These are phyloP conservation scores for Suillus sp. DNA, from an alignment of 768 basidiomycete species.

Conservation along the genomic window DNA sequence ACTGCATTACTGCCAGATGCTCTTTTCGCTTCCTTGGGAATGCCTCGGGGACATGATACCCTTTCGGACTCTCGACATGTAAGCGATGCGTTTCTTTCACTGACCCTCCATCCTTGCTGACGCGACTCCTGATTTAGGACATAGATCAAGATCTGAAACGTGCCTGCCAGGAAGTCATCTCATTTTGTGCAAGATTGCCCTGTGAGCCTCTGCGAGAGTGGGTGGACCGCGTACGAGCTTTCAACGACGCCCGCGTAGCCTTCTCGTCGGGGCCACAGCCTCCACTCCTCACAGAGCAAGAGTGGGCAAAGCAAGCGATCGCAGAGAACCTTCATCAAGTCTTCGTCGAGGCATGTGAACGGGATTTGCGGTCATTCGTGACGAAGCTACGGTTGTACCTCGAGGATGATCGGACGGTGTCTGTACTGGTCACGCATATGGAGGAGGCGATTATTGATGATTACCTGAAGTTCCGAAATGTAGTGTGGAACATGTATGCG, in stretches of 20 bases:
- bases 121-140: slow-evolving; percentile 48
- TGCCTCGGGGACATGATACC: slow-evolving; percentile 60
- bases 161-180: slow-evolving; percentile 85
- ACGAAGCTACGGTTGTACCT: slow-evolving; percentile 74
- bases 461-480: slow-evolving; percentile 74
- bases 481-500: slow-evolving; percentile 52
- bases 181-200: slow-evolving; percentile 55
- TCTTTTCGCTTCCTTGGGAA: slow-evolving; percentile 69
- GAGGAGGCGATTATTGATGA: slow-evolving; percentile 73
- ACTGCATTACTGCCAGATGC: slow-evolving; percentile 60
- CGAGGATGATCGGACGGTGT: slow-evolving; percentile 75
- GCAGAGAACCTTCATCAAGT: slow-evolving; percentile 51
- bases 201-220: slow-evolving; percentile 65
- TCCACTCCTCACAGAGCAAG: slow-evolving; percentile 39
- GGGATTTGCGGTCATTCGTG: slow-evolving; percentile 56
- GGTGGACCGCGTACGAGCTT: slow-evolving; percentile 52
- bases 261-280: slow-evolving; percentile 16
- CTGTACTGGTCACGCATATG: slow-evolving; percentile 76
- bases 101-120: not conserved
- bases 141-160: slow-evolving; percentile 85
- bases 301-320: slow-evolving; percentile 53
- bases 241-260: slow-evolving; percentile 28
- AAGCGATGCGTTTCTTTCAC: slow-evolving; percentile 22
- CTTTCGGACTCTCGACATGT: slow-evolving; percentile 77
- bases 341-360: slow-evolving; percentile 58